Conservation (phyloP, 2,329 filamentous ascomycete species). For the Phaeophleospora eucalypticola region DNA sequence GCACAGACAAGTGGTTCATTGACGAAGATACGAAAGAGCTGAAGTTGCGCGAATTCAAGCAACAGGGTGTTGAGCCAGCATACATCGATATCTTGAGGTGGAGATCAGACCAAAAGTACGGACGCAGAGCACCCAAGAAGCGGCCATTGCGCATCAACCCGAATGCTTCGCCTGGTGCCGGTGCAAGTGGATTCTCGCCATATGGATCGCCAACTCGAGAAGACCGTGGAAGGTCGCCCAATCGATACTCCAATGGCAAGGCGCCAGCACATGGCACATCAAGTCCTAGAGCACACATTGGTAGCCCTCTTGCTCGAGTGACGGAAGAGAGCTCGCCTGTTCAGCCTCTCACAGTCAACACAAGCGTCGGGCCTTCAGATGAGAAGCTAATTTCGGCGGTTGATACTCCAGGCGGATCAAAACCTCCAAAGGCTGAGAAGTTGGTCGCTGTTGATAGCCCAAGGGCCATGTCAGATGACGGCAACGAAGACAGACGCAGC, state of each 20-base stretch:
- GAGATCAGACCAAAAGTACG: conserved; percentile 93
- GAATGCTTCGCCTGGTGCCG: conserved; percentile 47
- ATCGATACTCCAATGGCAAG: conserved; percentile 59
- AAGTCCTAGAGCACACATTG: conserved; percentile 62
- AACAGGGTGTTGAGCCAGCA: conserved; percentile 79
- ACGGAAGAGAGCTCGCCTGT: conserved; percentile 57
- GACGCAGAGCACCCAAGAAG: conserved; percentile 51
- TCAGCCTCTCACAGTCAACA: conserved; percentile 34
- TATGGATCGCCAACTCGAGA: conserved; percentile 61
- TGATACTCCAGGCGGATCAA: conserved; percentile 21
- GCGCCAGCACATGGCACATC: conserved; percentile 56
- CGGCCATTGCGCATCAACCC: conserved; percentile 46
- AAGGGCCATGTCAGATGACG: conserved; percentile 25
- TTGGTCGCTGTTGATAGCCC: conserved; percentile 32
- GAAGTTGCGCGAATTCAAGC: conserved; percentile 88
- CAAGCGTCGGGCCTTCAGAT: conserved; percentile 26
- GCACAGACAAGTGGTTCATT: conserved; percentile 83
- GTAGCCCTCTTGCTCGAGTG: conserved; percentile 69
- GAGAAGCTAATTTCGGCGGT: conserved; percentile 36
- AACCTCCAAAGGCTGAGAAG: conserved; percentile 12
- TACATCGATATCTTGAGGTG: conserved; percentile 95
- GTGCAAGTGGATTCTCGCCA: conserved; percentile 48
- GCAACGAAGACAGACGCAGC: conserved; percentile 16
- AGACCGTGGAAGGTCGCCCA: conserved; percentile 66
- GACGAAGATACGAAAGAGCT: conserved; percentile 90